phyloP scores from a whole-genome alignment of 192 early-diverging fungal species.

The Coemansia aciculifera region DNA sequence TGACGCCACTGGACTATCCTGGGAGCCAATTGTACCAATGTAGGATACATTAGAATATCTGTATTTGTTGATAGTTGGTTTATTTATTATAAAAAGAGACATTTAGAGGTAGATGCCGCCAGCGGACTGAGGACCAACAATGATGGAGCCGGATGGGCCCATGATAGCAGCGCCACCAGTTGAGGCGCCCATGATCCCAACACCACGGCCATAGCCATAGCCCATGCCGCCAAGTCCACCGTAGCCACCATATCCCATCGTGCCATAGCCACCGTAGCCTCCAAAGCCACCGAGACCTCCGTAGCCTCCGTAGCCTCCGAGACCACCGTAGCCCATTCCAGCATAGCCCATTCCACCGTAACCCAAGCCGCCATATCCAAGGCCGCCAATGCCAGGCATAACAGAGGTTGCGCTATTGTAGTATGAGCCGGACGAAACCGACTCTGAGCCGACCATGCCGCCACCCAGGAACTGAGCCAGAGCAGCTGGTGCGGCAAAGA shows the following conservation, averaged over 20 bases:
- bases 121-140: conserved; percentile 54
- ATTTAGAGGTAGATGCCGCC: conserved; percentile 44
- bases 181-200: conserved; percentile 34
- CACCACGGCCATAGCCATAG: conserved; percentile 28
- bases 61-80: not conserved
- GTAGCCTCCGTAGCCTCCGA: conserved; percentile 21
- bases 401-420: conserved; percentile 41
- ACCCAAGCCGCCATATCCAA: conserved; percentile 11
- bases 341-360: conserved; percentile 24
- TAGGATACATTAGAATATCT: conserved; percentile 5
- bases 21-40: conserved; percentile 38
- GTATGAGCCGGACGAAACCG: conserved; percentile 48
- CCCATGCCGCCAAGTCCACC: conserved; percentile 8
- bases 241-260: conserved; percentile 10
- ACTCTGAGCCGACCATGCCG: conserved; percentile 24
- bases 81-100: not conserved
- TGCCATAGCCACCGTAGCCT: conserved; percentile 21
- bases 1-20: conserved; percentile 17
- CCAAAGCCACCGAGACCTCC: conserved; percentile 13
- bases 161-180: conserved; percentile 46
- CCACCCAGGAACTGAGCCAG: conserved; percentile 35
- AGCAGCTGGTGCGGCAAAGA: conserved; percentile 18
- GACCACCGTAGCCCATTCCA: conserved; percentile 17
- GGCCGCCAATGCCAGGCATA: conserved; percentile 18
- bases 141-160: conserved; percentile 52